Percentiles rank a stretch among this genome's conserved stretches.
Evolutionary conservation across 192 early-diverging fungal species (phyloP).

Genomic region (Coemansia umbellata): DNA sequence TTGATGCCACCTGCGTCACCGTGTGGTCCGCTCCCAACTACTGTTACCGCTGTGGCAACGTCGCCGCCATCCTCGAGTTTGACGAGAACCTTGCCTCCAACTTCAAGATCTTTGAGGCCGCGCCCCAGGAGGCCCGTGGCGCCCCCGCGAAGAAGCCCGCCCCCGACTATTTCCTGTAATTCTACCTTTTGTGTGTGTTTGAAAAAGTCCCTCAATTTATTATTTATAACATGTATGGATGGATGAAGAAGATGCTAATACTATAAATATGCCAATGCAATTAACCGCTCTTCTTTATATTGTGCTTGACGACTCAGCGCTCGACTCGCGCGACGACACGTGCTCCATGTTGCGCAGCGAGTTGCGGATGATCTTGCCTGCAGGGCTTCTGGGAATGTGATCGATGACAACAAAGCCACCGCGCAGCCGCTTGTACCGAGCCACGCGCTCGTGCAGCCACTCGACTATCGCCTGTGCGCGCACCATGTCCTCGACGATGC

Average conservation of each 20-base stretch:
- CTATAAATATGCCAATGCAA: background rate
- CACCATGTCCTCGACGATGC: constrained; percentile 37
- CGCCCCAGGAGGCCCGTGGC: constrained; percentile 81
- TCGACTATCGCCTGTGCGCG: constrained; percentile 49
- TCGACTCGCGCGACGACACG: constrained; percentile 13
- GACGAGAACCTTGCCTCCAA: constrained; percentile 83
- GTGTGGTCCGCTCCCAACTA: constrained; percentile 99
- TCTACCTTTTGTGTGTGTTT: background rate
- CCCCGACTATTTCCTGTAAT: constrained; percentile 92
- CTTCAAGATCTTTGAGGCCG: constrained; percentile 93
- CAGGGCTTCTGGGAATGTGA: constrained; percentile 68
- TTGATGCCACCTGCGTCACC: constrained; percentile 91
- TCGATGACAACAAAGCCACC: constrained; percentile 74
- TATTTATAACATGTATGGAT: too few species aligned
- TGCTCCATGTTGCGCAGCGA: constrained; percentile 56
- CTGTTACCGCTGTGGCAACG: constrained; percentile 98
- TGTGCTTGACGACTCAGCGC: constrained; percentile 1
- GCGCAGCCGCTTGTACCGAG: constrained; percentile 71
- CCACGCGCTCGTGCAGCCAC: constrained; percentile 61
- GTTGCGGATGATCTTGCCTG: constrained; percentile 80
- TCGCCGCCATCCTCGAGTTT: constrained; percentile 94
- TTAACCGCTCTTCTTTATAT: background rate
- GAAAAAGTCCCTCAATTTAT: too few species aligned
- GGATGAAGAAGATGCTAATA: too few species aligned
- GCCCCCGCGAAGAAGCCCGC: constrained; percentile 79